These are phyloP conservation scores for Populus hybrid DNA, from an alignment of 441 rosid species.

Conservation along the genomic window DNA sequence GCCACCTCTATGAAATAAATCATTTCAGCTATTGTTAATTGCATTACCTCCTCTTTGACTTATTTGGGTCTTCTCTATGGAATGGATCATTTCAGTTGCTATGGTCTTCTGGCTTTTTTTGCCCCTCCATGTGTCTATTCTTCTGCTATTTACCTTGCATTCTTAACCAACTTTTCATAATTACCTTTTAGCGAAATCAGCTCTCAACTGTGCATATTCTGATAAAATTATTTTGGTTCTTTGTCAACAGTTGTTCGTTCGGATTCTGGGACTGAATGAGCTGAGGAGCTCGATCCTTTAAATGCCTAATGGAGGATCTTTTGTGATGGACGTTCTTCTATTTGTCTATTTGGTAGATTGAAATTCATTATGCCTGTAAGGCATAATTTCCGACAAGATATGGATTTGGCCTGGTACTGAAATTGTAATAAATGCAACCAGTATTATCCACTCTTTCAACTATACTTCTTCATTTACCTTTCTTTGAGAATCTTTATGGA, in stretches of 20 bases:
- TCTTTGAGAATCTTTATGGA: background rate
- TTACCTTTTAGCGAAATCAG: background rate
- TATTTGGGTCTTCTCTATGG: too few species aligned
- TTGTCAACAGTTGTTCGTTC: slow-evolving; percentile 39
- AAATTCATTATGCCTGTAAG: slow-evolving; percentile 15
- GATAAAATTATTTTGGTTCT: slow-evolving; percentile 13
- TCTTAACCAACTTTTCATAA: background rate
- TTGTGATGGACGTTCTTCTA: slow-evolving; percentile 1
- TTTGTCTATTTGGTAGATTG: slow-evolving; percentile 13
- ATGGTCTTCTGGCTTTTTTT: background rate
- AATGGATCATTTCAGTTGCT: too few species aligned
- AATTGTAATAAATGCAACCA: slow-evolving; percentile 31
- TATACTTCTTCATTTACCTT: background rate
- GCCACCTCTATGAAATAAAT: too few species aligned
- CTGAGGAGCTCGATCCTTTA: background rate
- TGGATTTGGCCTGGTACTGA: slow-evolving; percentile 11
- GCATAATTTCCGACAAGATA: slow-evolving; percentile 9
- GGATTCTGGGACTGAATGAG: slow-evolving; percentile 31
- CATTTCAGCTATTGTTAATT: too few species aligned
- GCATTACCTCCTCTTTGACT: background rate
- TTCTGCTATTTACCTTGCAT: background rate
- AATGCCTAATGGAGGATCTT: slow-evolving; percentile 8
- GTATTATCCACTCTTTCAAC: background rate
- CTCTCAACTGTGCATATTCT: background rate
- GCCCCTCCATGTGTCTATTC: background rate